phyloP scores from a whole-genome alignment of 2,329 filamentous ascomycete genomes.

The Chaetomiaceae sp. region DNA sequence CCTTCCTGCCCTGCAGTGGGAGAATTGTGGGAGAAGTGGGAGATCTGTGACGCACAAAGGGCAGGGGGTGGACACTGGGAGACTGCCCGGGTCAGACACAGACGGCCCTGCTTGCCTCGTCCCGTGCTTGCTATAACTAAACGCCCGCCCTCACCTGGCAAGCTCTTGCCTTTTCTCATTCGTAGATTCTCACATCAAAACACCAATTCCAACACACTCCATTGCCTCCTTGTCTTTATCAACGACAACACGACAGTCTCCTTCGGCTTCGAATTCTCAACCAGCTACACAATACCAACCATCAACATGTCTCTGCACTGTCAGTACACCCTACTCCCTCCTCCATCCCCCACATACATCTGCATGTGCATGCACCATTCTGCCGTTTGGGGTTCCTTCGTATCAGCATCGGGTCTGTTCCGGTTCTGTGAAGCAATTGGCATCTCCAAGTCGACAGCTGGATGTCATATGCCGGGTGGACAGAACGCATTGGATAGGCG shows the following conservation, averaged over 20 bases:
- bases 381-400: neutral
- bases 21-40: too few relatives aligned
- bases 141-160: slow-evolving; percentile 4
- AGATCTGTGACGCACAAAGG: slow-evolving; percentile 26
- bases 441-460: neutral
- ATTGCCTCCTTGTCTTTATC: neutral
- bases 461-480: neutral
- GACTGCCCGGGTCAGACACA: too few relatives aligned
- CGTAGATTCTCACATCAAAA: slow-evolving; percentile 1
- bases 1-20: too few relatives aligned
- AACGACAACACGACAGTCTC: neutral
- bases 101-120: slow-evolving; percentile 1
- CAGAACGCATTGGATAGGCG: neutral
- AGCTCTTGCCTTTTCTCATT: slow-evolving; percentile 13
- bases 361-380: neutral
- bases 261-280: slow-evolving; percentile 9
- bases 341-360: too few relatives aligned
- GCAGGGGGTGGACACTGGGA: neutral
- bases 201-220: neutral
- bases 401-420: neutral
- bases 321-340: slow-evolving; percentile 32
- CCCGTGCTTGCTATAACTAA: slow-evolving; percentile 19
- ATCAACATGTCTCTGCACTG: slow-evolving; percentile 56
- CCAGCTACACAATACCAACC: slow-evolving; percentile 9
- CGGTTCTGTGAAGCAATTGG: neutral